A percentile compares a stretch with the other conserved stretches of the same genome.
Evolutionary conservation across 768 basidiomycete species (phyloP).

Genomic region (Auricularia sp.): DNA sequence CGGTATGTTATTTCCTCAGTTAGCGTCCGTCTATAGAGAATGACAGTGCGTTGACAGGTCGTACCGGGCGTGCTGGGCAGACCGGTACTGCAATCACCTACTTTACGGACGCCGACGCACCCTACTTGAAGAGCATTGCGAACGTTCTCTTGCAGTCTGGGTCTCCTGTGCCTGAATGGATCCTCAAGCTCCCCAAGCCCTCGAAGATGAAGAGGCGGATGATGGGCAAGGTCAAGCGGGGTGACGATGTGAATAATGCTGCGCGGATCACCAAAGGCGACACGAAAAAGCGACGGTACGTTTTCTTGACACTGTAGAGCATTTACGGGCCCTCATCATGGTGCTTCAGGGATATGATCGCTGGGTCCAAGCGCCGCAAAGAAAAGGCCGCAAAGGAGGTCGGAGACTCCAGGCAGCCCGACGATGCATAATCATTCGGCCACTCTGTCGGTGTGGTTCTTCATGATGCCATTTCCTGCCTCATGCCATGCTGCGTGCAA

Average conservation of each 20-base stretch:
- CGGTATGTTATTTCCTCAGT: slow-evolving; percentile 33
- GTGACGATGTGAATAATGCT: slow-evolving; percentile 63
- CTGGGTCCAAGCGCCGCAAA: slow-evolving; percentile 60
- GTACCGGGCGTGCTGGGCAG: slow-evolving; percentile 88
- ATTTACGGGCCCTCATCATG: slow-evolving; percentile 2
- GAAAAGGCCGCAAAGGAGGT: slow-evolving; percentile 18
- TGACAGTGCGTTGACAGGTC: slow-evolving; percentile 36
- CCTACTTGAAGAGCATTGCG: slow-evolving; percentile 89
- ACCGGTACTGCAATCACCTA: slow-evolving; percentile 92
- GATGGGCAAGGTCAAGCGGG: slow-evolving; percentile 77
- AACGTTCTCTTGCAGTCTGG: slow-evolving; percentile 93
- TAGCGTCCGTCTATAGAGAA: not conserved
- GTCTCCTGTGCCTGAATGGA: slow-evolving; percentile 88
- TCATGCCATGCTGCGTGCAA: too few relatives aligned
- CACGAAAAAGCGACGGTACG: slow-evolving; percentile 63
- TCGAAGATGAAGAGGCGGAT: slow-evolving; percentile 76
- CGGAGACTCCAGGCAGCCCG: not conserved
- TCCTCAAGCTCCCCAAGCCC: slow-evolving; percentile 86
- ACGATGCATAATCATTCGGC: not conserved
- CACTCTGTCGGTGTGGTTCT: too few relatives aligned
- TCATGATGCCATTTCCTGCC: too few relatives aligned
- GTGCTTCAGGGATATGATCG: slow-evolving; percentile 59
- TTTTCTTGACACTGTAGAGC: slow-evolving; percentile 1
- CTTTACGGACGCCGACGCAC: slow-evolving; percentile 89
- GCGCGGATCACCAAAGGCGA: slow-evolving; percentile 57